These are phyloP conservation scores for Polytolypa hystricis DNA, from an alignment of 2,329 filamentous ascomycete species.

Conservation along the genomic window DNA sequence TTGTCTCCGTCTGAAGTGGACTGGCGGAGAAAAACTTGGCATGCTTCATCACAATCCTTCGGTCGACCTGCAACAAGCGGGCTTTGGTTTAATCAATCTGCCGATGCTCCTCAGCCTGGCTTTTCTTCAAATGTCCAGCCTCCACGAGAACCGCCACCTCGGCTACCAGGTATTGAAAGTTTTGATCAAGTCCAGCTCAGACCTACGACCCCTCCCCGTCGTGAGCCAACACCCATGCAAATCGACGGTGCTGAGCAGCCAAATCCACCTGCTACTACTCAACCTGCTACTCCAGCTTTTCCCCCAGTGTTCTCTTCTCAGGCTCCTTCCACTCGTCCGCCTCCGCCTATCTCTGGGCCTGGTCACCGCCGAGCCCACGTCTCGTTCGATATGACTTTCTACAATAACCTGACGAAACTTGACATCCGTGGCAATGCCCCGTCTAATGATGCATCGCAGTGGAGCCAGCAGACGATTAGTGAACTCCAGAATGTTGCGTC, in stretches of 20 bases:
- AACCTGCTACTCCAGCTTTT: constrained; percentile 16
- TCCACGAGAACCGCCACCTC: constrained; percentile 43
- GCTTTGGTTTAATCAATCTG: constrained; percentile 63
- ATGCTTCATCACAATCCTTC: constrained; percentile 55
- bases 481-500: constrained; percentile 30
- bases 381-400: constrained; percentile 39
- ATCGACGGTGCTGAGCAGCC: constrained; percentile 44
- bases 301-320: constrained; percentile 25
- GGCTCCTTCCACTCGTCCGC: constrained; percentile 23
- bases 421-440: constrained; percentile 29
- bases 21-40: constrained; percentile 80
- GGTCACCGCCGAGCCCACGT: constrained; percentile 36
- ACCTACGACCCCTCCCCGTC: constrained; percentile 51
- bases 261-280: constrained; percentile 16
- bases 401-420: constrained; percentile 33
- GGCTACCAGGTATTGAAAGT: constrained; percentile 82
- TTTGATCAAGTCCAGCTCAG: constrained; percentile 66
- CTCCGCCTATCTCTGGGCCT: constrained; percentile 32
- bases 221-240: constrained; percentile 65
- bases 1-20: constrained; percentile 52
- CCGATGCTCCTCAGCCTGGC: constrained; percentile 49
- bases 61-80: constrained; percentile 58
- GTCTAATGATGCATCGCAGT: constrained; percentile 28
- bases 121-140: constrained; percentile 41
- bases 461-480: constrained; percentile 35